Percentiles rank a stretch among this genome's conserved stretches.
Conservation (phyloP, 495 filamentous ascomycete genomes). For the Pseudomonodictys pantanalensis region DNA sequence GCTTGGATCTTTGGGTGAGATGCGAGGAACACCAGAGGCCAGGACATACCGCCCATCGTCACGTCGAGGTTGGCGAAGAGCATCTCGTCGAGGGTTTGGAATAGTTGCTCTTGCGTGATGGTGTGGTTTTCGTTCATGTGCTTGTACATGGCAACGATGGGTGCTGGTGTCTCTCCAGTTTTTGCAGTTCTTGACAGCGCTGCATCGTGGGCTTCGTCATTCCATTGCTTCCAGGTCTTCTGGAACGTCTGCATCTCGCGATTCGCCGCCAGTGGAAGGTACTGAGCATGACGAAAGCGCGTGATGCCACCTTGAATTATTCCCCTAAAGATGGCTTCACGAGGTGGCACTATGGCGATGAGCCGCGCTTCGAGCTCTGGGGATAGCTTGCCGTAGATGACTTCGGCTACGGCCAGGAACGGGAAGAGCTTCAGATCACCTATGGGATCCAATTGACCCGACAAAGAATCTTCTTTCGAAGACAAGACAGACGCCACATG, state of each 20-base stretch:
- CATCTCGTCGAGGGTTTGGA: constrained; percentile 47
- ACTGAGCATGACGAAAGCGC: not conserved
- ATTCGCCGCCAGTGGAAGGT: not conserved
- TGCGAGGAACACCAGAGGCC: constrained; percentile 45
- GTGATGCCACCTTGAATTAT: not conserved
- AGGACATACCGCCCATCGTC: constrained; percentile 42
- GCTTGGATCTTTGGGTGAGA: constrained; percentile 29
- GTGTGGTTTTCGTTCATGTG: constrained; percentile 9
- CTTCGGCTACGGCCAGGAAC: not conserved
- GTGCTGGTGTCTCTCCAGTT: not conserved
- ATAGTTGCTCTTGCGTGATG: constrained; percentile 31
- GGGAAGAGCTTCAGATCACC: not conserved
- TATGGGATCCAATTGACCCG: not conserved
- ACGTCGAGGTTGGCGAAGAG: constrained; percentile 50
- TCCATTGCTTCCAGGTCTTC: not conserved
- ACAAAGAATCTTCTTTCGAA: not conserved
- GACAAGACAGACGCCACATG: not conserved
- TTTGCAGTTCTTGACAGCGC: not conserved
- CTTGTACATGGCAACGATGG: not conserved
- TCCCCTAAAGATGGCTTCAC: not conserved
- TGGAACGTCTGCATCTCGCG: not conserved
- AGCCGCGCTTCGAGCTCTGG: not conserved
- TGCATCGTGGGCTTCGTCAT: not conserved
- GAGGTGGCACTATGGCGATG: not conserved
- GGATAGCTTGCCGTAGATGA: not conserved